phyloP scores from a whole-genome alignment of 169 alveolate genomes.

The Plasmodium chabaudi region DNA sequence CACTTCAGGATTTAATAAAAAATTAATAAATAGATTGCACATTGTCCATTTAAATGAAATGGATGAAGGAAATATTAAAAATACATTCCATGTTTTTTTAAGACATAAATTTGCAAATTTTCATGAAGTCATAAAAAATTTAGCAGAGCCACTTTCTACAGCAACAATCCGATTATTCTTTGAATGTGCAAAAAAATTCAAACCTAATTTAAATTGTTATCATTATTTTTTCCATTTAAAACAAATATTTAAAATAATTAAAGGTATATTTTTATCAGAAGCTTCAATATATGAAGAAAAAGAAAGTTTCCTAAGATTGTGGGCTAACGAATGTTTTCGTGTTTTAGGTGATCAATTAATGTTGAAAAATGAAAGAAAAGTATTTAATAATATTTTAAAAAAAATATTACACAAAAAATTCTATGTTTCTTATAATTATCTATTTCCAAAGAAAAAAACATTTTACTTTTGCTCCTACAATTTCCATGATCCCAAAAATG shows the following conservation, averaged over 20 bases:
- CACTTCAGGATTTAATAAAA: constrained; percentile 62
- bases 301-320: constrained; percentile 69
- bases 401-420: constrained; percentile 70
- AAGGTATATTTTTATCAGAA: constrained; percentile 73
- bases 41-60: constrained; percentile 71
- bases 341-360: constrained; percentile 67
- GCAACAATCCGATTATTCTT: constrained; percentile 59
- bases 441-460: constrained; percentile 57
- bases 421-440: constrained; percentile 53
- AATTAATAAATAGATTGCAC: constrained; percentile 46
- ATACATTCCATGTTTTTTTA: constrained; percentile 63
- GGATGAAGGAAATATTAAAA: constrained; percentile 60
- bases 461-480: constrained; percentile 75
- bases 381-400: constrained; percentile 69
- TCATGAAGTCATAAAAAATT: constrained; percentile 73
- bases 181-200: constrained; percentile 53
- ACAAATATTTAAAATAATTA: constrained; percentile 63
- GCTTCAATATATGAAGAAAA: constrained; percentile 77
- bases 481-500: constrained; percentile 75
- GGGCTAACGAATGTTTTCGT: constrained; percentile 75
- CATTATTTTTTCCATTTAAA: constrained; percentile 75
- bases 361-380: constrained; percentile 44
- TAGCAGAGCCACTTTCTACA: constrained; percentile 65
- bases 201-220: constrained; percentile 72
- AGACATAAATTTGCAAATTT: constrained; percentile 74